Evolutionary conservation across 176 grass and related monocot genomes (phyloP), one percentile per base, ranked within the genome.

Genomic region (Eleusine coracana): DNA sequence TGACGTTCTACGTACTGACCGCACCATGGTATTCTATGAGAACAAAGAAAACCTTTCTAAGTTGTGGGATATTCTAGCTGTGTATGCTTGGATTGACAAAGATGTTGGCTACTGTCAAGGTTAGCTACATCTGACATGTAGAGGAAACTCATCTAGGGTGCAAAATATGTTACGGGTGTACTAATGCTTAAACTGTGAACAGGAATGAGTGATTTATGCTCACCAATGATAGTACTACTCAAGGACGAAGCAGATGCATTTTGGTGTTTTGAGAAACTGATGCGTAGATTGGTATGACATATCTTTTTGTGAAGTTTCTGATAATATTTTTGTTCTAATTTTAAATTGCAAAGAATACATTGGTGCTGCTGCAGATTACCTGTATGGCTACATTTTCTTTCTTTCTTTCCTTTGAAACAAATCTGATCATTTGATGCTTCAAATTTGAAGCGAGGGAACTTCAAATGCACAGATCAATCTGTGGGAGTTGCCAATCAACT

Each of bases 171-270:
- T 45, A 75, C 28, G 83, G 44, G 46, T 79, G 44, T 73, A 36
- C 31, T 77, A 70, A 61, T n/a, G 37, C 88, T 73, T 83, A 86
- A 73, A 46, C 63, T 40, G 69, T 63, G 13, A 73, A 86, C 92
- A 99, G 97, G 97, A 83, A 99, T 99, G 97, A 99, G 93, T 81
- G 97, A 99, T 89, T 91, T 99, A 78, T 99, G 93, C 91, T 99
- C 97, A 40, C 93, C 97, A 31, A 92, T 99, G 93, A 92, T 99
- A 87, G 92, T 96, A 25, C 79, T 99, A 76, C 91, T 96, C 34
- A 90, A 96, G 0, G 91, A 99, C 83, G 97, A 96, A 85, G 97
- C 97, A 74, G 97, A 99, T 77, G 91, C 97, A 7, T 99, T 99
- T 87, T 99, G 97, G 97, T 94, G 87, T 86, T 99, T 99, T 63